Conservation (phyloP, 371 early-diverging fungal genomes). For the Mucor mucedo region DNA sequence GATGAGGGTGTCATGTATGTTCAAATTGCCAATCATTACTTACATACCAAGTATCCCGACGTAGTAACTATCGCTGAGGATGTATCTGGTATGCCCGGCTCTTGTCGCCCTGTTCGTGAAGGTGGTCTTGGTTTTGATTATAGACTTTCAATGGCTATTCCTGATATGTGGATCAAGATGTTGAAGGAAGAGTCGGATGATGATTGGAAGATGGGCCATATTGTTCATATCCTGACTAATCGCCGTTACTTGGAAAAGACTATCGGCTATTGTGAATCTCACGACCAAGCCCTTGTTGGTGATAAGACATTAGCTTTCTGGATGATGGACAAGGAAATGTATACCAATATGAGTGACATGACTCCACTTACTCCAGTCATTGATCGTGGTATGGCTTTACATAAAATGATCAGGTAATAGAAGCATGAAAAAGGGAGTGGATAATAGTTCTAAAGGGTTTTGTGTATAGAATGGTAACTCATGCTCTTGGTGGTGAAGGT, state of each 20-base stretch:
- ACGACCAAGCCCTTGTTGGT: conserved; percentile 97
- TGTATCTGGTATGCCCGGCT: conserved; percentile 98
- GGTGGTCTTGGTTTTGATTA: conserved; percentile 98
- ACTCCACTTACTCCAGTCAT: conserved; percentile 85
- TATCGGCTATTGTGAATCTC: conserved; percentile 93
- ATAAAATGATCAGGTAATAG: conserved; percentile 89
- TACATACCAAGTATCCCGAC: conserved; percentile 80
- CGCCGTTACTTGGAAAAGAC: conserved; percentile 90
- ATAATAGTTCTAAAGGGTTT: not conserved
- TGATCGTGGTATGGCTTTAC: conserved; percentile 92
- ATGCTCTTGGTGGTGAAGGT: conserved; percentile 92
- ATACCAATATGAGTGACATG: conserved; percentile 89
- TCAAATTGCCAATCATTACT: conserved; percentile 89
- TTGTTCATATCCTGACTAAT: conserved; percentile 88
- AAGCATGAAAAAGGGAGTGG: conserved; percentile 1
- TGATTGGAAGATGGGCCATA: conserved; percentile 90
- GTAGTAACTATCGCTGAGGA: conserved; percentile 94
- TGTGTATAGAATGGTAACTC: conserved; percentile 70
- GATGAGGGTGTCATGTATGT: conserved; percentile 88
- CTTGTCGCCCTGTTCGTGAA: conserved; percentile 87
- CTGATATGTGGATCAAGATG: conserved; percentile 98
- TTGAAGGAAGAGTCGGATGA: conserved; percentile 92
- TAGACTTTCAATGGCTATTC: conserved; percentile 96
- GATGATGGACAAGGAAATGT: conserved; percentile 99
- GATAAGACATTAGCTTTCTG: conserved; percentile 98